Conservation (phyloP, 164 flowering plant genomes). For the Aristolochia californica region DNA sequence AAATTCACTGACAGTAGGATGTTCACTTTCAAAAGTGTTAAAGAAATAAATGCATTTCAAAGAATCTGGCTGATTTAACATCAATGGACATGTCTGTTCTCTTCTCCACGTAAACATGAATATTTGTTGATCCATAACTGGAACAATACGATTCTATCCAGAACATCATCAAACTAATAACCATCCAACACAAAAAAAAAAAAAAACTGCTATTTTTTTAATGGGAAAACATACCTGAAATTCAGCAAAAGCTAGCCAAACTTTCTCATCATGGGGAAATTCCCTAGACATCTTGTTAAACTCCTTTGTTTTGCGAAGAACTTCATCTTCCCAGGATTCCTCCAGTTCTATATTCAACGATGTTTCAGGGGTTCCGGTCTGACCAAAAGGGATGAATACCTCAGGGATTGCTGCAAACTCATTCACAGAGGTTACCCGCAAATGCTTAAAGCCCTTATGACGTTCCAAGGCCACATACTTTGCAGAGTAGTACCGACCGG, state of each 20-base stretch:
- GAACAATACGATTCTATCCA: too few relatives aligned
- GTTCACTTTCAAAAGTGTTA: too few relatives aligned
- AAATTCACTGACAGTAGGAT: too few relatives aligned
- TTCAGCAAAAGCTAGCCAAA: conserved; percentile 79
- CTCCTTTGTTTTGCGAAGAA: conserved; percentile 51
- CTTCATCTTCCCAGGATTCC: conserved; percentile 96
- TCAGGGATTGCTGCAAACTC: conserved; percentile 14
- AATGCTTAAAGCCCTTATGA: conserved; percentile 55
- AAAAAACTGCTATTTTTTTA: not conserved
- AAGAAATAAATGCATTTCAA: too few relatives aligned
- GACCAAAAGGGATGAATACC: conserved; percentile 54
- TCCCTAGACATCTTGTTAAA: conserved; percentile 69
- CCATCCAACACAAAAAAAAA: too few relatives aligned
- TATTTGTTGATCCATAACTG: too few relatives aligned
- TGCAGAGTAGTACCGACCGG: conserved; percentile 80
- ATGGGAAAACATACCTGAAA: conserved; percentile 20
- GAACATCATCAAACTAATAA: too few relatives aligned
- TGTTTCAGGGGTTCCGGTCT: conserved; percentile 12
- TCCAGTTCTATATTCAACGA: conserved; percentile 18
- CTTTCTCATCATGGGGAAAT: conserved; percentile 64
- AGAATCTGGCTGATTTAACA: too few relatives aligned
- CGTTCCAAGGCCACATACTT: conserved; percentile 64
- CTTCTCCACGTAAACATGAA: too few relatives aligned
- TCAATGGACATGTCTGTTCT: too few relatives aligned
- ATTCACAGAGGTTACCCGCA: conserved; percentile 26